Evolutionary conservation across 2,329 filamentous ascomycete species (phyloP).

Genomic region (Graphilbum sp.): DNA sequence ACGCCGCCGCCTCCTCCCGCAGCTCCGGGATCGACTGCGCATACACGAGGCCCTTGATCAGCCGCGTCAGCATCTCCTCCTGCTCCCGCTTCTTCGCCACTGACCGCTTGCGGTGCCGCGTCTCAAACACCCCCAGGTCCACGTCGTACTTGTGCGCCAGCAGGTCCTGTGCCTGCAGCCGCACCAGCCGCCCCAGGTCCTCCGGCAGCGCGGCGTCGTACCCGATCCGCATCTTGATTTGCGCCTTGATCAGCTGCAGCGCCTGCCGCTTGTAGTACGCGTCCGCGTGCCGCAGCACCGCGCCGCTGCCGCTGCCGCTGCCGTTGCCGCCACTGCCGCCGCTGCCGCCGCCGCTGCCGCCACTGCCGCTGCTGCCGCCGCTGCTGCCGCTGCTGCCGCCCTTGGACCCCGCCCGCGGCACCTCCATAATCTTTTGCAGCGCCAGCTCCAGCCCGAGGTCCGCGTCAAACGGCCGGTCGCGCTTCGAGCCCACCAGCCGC

Average conservation of each 20-base stretch:
- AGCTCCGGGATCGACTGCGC: conserved; percentile 71
- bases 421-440: conserved; percentile 72
- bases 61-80: conserved; percentile 64
- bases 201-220: conserved; percentile 78
- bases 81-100: conserved; percentile 76
- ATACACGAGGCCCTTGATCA: conserved; percentile 79
- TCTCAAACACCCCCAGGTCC: conserved; percentile 54
- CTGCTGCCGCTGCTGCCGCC: no score
- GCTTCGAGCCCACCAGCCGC: conserved; percentile 74
- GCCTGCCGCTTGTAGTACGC: conserved; percentile 87
- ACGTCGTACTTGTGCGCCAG: conserved; percentile 54
- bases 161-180: conserved; percentile 79
- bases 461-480: conserved; percentile 74
- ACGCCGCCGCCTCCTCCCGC: conserved; percentile 54
- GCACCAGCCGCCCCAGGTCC: conserved; percentile 68
- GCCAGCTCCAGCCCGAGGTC: conserved; percentile 78
- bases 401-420: conserved; percentile 41
- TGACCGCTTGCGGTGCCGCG: conserved; percentile 65
- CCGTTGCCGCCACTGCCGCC: no score
- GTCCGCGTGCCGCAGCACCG: conserved; percentile 46
- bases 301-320: no score
- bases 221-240: conserved; percentile 82
- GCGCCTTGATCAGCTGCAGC: conserved; percentile 70
- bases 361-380: no score
- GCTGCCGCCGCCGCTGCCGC: no score